phyloP scores from a whole-genome alignment of 2,329 filamentous ascomycete species.

The Phyllosticta ampelicida region DNA sequence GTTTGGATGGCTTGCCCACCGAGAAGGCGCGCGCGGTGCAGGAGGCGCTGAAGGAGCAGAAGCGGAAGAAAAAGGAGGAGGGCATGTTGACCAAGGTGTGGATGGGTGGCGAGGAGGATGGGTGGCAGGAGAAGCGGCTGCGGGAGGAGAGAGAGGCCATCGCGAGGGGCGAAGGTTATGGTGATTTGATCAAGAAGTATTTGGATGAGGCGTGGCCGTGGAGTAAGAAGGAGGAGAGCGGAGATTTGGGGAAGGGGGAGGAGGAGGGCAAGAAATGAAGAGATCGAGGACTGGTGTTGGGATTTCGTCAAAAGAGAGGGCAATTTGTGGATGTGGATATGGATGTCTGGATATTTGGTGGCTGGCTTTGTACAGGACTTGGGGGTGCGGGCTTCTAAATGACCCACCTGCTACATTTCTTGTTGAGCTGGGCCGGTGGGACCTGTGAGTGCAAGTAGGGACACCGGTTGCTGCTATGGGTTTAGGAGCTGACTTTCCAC shows the following conservation, averaged over 20 bases:
- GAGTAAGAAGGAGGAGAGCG: constrained; percentile 26
- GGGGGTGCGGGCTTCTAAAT: not conserved
- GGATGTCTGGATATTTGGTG: not conserved
- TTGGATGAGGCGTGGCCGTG: constrained; percentile 38
- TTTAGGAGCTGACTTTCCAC: no score
- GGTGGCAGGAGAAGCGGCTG: constrained; percentile 35
- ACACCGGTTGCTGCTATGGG: no score
- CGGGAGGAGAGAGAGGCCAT: constrained; percentile 34
- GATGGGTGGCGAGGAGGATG: constrained; percentile 34
- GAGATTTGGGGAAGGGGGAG: constrained; percentile 16
- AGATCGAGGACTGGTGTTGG: not conserved
- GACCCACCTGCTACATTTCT: no score
- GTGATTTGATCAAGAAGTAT: constrained; percentile 32
- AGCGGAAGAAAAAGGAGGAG: constrained; percentile 14
- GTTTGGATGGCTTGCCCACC: constrained; percentile 22
- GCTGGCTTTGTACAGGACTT: not conserved
- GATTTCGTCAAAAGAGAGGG: no score
- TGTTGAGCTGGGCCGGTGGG: no score
- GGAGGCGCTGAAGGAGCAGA: constrained; percentile 20
- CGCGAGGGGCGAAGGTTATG: constrained; percentile 30
- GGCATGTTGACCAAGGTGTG: constrained; percentile 25
- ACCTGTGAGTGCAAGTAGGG: no score
- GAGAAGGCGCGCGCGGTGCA: constrained; percentile 26
- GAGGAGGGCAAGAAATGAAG: not conserved
- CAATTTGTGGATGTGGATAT: not conserved